Evolutionary conservation across 139 green algal species (phyloP), one percentile per base, ranked within the genome.

Genomic region (Chlorella sp.): DNA sequence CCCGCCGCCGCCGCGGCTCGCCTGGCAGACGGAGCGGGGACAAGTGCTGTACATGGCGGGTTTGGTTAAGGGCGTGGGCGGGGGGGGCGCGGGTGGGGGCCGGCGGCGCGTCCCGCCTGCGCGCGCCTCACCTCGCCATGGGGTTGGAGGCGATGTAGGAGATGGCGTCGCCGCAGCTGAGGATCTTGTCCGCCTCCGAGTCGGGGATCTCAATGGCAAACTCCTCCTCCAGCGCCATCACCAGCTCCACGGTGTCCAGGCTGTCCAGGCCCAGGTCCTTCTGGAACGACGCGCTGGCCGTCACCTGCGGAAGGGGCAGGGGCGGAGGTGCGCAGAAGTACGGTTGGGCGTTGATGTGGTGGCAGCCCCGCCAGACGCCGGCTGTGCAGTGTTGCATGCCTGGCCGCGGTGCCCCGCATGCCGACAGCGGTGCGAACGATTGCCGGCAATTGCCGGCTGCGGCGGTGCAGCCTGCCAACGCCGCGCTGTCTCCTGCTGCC

Each of bases 181-280:
- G 44, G 65, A 99, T 99, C 89, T 99, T 99, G 89, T 99, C 97
- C 41, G 97, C 97, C 86, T 99, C 97, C 4, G 87, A 92, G 80
- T 99, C 97, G 22, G 97, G 97, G 82, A 99, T 99, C 89, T 99
- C 97, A 41, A 99, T 89, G 20, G 90, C 94, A 90, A 99, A 99
- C 91, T 99, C 97, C 92, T 99, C 97, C 92, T 99, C 97, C 82
- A 99, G 94, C 26, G 97, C 97, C 97, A 99, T 99, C 28, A 99
- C 97, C 75, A 99, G 92, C 90, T 99, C 97, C 51, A 99, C 97
- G 22, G 95, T 96, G 90, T 99, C 97, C 77, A 99, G 89, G 87
- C 92, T 97, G 90, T 99, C 97, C 81, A 99, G 90, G 24, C 97
- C 97, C 64, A 99, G 90, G 90, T 99, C 97, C 81, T 96, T 96